phyloP scores from a whole-genome alignment of 208 protist genomes.

The Crithidia sp. region DNA sequence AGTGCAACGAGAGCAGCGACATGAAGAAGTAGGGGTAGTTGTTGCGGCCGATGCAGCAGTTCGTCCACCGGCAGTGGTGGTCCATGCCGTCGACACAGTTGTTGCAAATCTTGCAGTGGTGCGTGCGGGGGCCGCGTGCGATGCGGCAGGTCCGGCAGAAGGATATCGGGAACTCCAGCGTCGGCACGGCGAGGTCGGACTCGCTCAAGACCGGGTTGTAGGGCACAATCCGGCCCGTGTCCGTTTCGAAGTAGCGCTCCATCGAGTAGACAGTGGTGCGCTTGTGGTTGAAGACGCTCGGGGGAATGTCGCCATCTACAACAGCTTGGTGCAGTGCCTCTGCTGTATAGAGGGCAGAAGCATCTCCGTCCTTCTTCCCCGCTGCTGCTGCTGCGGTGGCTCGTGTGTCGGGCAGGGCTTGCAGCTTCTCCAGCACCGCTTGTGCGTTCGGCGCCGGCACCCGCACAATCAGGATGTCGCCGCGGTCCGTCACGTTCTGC shows the following conservation, averaged over 20 bases:
- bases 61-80: constrained; percentile 75
- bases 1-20: constrained; percentile 42
- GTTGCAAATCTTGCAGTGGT: constrained; percentile 66
- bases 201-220: constrained; percentile 38
- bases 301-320: constrained; percentile 26
- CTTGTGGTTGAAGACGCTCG: constrained; percentile 36
- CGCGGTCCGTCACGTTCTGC: constrained; percentile 35
- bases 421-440: constrained; percentile 37
- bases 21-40: constrained; percentile 70
- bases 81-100: constrained; percentile 69
- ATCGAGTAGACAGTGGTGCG: constrained; percentile 35
- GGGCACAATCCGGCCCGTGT: constrained; percentile 34
- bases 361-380: too few relatives aligned
- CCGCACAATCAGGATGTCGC: constrained; percentile 45
- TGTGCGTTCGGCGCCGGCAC: constrained; percentile 53
- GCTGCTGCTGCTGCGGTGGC: background rate
- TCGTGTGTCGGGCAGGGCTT: constrained; percentile 7
- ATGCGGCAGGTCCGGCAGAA: constrained; percentile 64
- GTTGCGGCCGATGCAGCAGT: constrained; percentile 60
- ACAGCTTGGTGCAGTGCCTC: constrained; percentile 25
- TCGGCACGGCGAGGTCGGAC: constrained; percentile 33
- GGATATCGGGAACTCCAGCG: constrained; percentile 46
- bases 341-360: constrained; percentile 1
- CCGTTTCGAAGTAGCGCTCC: constrained; percentile 46
- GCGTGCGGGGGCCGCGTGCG: constrained; percentile 57